Base-by-base conservation (phyloP, 176 grass and related monocot genomes). In the Urochloa ruziziensis region DNA sequence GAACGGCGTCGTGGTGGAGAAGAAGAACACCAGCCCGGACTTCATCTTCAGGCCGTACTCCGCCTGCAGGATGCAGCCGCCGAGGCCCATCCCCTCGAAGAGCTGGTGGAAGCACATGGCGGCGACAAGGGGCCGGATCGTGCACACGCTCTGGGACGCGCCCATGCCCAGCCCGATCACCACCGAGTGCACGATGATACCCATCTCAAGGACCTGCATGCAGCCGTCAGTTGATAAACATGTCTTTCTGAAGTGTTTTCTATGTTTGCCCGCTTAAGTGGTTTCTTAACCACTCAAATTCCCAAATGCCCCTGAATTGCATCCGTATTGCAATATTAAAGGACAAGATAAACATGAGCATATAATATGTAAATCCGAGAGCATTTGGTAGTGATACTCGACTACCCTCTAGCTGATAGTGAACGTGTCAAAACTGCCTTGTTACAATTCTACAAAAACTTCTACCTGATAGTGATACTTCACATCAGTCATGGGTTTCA, bases 141-240 rank as follows among this genome's bases (percentile, higher is more conserved):
- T 95, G 90, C 90, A 92, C 40, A 67, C 33, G 75, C 79, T 95
- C 49, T 90, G 78, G 11, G 90, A 92, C 30, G 93, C 87, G 2
- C 93, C 93, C 87, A 95, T 85, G 24, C 87, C 84, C 0, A 95
- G 62, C 0, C 93, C 90, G 79, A 95, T 92, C 82, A 95, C 88
- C 83, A 95, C 93, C 10, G 90, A 95, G 85, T 95, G 93, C 23
- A 95, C 93, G 53, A 92, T 85, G 62, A 95, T 95, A 17, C 90
- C 93, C 88, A 92, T 68, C 83, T 95, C 90, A 0, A 95, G 78
- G 5, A 95, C 85, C 93, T 95, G 2, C 4, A 16, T 16, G 15
- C 14, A 46, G 46, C 47, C 46, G 46, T 48, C 46, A 48, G 46
- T 48, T 48, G 43, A 44, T 46, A n/a, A n/a, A n/a, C n/a, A n/a